Evolutionary conservation across 2,329 filamentous ascomycete species (phyloP).

Genomic region (Periconia sp.): DNA sequence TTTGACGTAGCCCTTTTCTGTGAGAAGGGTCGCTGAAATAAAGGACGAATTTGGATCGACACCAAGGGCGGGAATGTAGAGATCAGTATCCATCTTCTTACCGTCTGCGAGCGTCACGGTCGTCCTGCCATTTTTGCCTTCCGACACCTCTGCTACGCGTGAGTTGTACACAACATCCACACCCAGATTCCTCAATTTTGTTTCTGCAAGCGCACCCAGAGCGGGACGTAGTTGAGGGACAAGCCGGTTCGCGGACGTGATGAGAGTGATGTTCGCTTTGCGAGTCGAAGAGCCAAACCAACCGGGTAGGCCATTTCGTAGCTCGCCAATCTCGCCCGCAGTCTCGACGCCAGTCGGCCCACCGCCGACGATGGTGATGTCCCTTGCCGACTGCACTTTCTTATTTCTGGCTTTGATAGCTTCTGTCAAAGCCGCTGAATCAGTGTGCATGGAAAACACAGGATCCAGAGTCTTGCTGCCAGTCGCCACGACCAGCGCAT

Average conservation of each 20-base stretch:
- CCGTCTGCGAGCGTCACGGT: conserved; percentile 47
- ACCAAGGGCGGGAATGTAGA: conserved; percentile 57
- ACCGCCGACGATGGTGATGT: conserved; percentile 52
- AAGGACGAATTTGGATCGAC: conserved; percentile 56
- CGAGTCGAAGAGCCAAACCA: conserved; percentile 37
- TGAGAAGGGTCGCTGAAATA: conserved; percentile 52
- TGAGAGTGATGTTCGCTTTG: conserved; percentile 48
- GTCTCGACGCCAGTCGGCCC: conserved; percentile 54
- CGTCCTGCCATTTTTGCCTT: conserved; percentile 41
- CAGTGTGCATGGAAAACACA: conserved; percentile 45
- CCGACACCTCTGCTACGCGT: conserved; percentile 26
- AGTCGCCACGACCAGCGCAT: conserved; percentile 60
- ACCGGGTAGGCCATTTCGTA: conserved; percentile 41
- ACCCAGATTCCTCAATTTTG: conserved; percentile 50
- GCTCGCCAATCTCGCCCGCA: conserved; percentile 52
- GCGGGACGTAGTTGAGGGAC: conserved; percentile 46
- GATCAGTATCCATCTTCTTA: conserved; percentile 49
- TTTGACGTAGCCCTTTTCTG: conserved; percentile 50
- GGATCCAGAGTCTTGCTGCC: conserved; percentile 52
- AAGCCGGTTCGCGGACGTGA: conserved; percentile 45
- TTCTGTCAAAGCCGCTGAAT: conserved; percentile 20
- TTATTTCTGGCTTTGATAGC: conserved; percentile 41
- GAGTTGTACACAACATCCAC: conserved; percentile 50
- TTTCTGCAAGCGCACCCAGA: conserved; percentile 47
- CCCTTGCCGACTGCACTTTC: conserved; percentile 41